A percentile compares a stretch with the other conserved stretches of the same genome.
These are phyloP conservation scores for Dendrostoma leiphaemia DNA, from an alignment of 2,329 filamentous ascomycete genomes.

Conservation along the genomic window DNA sequence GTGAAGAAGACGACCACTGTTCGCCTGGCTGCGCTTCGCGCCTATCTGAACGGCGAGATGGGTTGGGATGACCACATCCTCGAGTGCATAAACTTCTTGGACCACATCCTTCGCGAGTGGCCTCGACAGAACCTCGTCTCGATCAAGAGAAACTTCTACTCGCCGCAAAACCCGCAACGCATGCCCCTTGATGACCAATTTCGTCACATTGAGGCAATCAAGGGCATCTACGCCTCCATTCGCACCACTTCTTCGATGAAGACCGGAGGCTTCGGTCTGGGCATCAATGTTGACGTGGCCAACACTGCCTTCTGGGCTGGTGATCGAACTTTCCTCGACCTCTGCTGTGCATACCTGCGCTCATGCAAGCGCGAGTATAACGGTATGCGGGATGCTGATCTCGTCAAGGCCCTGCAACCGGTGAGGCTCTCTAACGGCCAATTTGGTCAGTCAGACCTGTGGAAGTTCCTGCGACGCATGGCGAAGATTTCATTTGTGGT, in stretches of 20 bases:
- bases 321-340: conserved; percentile 35
- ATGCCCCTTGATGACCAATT: conserved; percentile 52
- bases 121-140: conserved; percentile 65
- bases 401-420: conserved; percentile 7
- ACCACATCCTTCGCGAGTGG: conserved; percentile 82
- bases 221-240: conserved; percentile 86
- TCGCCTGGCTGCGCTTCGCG: conserved; percentile 62
- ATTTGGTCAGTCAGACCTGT: conserved; percentile 44
- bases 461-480: conserved; percentile 54
- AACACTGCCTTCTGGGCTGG: conserved; percentile 84
- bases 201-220: conserved; percentile 65
- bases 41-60: conserved; percentile 62
- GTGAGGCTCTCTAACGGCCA: neutral
- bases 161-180: conserved; percentile 42
- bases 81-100: conserved; percentile 82
- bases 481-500: conserved; percentile 56
- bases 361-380: conserved; percentile 24
- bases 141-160: conserved; percentile 84
- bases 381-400: neutral
- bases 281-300: conserved; percentile 86
- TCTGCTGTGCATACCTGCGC: conserved; percentile 31
- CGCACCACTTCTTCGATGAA: conserved; percentile 59
- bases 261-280: conserved; percentile 57
- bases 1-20: conserved; percentile 67
- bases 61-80: conserved; percentile 66